Conservation (phyloP, 768 basidiomycete species). For the Russula compacta region DNA sequence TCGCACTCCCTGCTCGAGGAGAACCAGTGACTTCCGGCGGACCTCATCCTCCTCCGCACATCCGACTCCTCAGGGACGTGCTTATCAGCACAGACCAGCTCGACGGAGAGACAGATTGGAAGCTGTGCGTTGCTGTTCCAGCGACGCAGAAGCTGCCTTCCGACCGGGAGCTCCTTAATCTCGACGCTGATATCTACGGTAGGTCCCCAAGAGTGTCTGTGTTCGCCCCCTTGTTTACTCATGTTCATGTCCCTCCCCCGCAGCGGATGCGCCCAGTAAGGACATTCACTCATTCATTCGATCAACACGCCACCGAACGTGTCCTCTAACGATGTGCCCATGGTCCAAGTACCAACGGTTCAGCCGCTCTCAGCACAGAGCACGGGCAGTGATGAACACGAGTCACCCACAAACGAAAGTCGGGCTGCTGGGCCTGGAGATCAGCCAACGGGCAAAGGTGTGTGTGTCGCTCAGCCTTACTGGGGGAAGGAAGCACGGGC, state of each 20-base stretch:
- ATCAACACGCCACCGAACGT: constrained; percentile 42
- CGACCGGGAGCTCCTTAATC: constrained; percentile 41
- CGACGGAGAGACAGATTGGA: constrained; percentile 99
- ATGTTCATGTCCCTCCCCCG: not conserved
- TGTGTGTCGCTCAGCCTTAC: constrained; percentile 31
- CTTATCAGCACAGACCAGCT: constrained; percentile 95
- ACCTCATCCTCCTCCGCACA: constrained; percentile 82
- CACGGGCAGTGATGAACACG: constrained; percentile 97
- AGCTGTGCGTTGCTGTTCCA: constrained; percentile 82
- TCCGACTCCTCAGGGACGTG: constrained; percentile 87
- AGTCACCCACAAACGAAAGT: constrained; percentile 94
- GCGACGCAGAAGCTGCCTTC: constrained; percentile 68
- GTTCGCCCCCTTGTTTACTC: not conserved
- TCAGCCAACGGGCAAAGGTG: constrained; percentile 93
- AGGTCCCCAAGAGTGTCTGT: constrained; percentile 19
- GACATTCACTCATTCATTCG: constrained; percentile 91
- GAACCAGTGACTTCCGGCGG: constrained; percentile 94
- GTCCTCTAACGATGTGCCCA: constrained; percentile 30
- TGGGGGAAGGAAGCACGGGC: not conserved
- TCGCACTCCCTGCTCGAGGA: constrained; percentile 58
- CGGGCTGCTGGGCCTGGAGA: constrained; percentile 86
- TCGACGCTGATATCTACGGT: constrained; percentile 92
- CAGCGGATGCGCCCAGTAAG: constrained; percentile 92
- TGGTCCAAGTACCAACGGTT: constrained; percentile 38
- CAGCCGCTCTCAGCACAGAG: constrained; percentile 94